phyloP scores from a whole-genome alignment of 2,329 filamentous ascomycete genomes.

The Elsinoe australis region DNA sequence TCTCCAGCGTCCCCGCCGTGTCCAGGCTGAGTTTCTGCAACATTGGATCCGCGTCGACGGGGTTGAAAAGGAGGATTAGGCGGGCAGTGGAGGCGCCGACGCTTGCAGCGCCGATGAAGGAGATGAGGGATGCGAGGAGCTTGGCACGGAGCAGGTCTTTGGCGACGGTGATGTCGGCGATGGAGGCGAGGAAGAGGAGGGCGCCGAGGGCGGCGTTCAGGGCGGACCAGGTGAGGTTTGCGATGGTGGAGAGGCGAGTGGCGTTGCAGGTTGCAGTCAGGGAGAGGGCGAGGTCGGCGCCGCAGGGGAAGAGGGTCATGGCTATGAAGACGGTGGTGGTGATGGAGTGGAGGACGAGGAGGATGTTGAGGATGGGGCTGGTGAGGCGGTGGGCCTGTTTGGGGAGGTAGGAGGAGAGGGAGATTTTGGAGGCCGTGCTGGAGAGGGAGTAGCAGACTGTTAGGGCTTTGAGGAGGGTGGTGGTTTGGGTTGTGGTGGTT shows the following conservation, averaged over 20 bases:
- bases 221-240: constrained; percentile 1
- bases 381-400: background rate
- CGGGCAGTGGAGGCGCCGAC: background rate
- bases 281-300: constrained; percentile 9
- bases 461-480: background rate
- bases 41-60: background rate
- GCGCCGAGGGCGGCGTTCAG: constrained; percentile 1
- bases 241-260: background rate
- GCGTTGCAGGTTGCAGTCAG: constrained; percentile 5
- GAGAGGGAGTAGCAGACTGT: constrained; percentile 8
- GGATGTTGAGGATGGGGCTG: constrained; percentile 3
- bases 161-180: constrained; percentile 7
- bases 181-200: constrained; percentile 2
- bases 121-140: background rate
- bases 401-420: background rate
- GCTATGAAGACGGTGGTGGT: constrained; percentile 4
- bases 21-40: background rate
- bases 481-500: constrained; percentile 4
- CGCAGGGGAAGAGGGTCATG: constrained; percentile 15
- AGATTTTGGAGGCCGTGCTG: background rate
- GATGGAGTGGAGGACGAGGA: constrained; percentile 4
- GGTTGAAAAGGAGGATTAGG: background rate
- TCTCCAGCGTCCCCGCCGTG: background rate
- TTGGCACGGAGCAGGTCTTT: background rate
- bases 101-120: background rate